Conservation (phyloP, 768 basidiomycete species). For the Lactarius sp. region DNA sequence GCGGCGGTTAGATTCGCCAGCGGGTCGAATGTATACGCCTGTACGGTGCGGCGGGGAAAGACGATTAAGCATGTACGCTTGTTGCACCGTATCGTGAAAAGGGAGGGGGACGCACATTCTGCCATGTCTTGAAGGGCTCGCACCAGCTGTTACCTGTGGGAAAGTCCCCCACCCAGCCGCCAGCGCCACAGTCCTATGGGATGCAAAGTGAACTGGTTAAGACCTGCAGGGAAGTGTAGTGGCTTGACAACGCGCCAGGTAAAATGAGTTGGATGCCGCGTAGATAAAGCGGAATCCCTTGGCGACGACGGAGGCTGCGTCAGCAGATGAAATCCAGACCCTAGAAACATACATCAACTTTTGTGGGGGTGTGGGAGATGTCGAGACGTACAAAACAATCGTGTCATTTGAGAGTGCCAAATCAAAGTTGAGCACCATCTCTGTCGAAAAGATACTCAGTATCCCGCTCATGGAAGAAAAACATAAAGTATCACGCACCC, state of each 20-base stretch:
- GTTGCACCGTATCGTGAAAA: neutral
- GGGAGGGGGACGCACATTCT: slow-evolving; percentile 42
- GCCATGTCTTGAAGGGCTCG: slow-evolving; percentile 79
- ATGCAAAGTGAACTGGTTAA: neutral
- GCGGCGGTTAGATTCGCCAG: slow-evolving; percentile 46
- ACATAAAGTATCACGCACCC: slow-evolving; percentile 35
- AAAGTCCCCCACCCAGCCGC: slow-evolving; percentile 59
- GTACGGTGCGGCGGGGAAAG: slow-evolving; percentile 25
- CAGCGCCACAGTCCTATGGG: slow-evolving; percentile 59
- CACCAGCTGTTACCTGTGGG: slow-evolving; percentile 58
- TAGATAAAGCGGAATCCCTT: slow-evolving; percentile 63
- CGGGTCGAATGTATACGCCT: slow-evolving; percentile 69
- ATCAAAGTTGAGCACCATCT: slow-evolving; percentile 1
- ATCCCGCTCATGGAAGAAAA: neutral
- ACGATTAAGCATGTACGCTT: no score
- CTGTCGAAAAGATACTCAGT: neutral
- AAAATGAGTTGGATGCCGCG: slow-evolving; percentile 71
- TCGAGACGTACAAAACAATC: slow-evolving; percentile 6
- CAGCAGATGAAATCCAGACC: slow-evolving; percentile 66
- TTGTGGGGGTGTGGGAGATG: neutral
- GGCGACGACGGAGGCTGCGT: slow-evolving; percentile 54
- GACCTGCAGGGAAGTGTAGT: neutral
- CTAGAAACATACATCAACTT: slow-evolving; percentile 30
- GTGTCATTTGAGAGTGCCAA: slow-evolving; percentile 8
- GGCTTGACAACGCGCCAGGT: slow-evolving; percentile 42